Conservation (phyloP, 2,329 filamentous ascomycete genomes). For the Fusarium sp. region DNA sequence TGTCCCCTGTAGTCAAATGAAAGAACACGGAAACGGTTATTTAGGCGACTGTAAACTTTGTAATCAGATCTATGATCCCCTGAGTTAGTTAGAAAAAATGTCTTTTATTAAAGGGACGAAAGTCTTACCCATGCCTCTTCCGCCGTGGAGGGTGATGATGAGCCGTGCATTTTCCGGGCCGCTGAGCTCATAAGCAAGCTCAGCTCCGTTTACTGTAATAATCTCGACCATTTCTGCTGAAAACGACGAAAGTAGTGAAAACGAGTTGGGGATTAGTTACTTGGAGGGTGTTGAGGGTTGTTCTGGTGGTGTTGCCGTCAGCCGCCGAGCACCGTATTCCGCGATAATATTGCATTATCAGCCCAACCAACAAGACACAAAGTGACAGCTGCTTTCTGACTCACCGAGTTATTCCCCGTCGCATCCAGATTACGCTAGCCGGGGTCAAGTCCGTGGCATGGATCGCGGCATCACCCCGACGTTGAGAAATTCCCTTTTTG, state of each 20-base stretch:
- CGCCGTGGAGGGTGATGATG: slow-evolving; percentile 35
- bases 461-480: neutral
- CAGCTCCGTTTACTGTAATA: slow-evolving; percentile 23
- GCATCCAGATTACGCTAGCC: neutral
- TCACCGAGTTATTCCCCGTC: neutral
- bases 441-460: neutral
- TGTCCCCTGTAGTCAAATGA: slow-evolving; percentile 36
- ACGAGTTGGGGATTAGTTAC: neutral
- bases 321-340: neutral
- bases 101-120: neutral
- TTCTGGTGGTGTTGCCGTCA: neutral
- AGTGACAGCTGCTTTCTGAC: neutral
- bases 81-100: neutral
- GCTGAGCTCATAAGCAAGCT: slow-evolving; percentile 24
- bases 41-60: slow-evolving; percentile 23
- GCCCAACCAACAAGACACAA: neutral
- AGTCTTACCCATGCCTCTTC: slow-evolving; percentile 32
- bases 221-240: slow-evolving; percentile 9
- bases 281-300: neutral
- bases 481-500: neutral
- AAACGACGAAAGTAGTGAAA: neutral
- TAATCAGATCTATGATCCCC: slow-evolving; percentile 31
- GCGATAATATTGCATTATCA: neutral
- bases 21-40: slow-evolving; percentile 18
- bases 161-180: slow-evolving; percentile 23